These are phyloP conservation scores for Ogataea parapolymorpha DNA, from an alignment of 805 yeast species.

Conservation along the genomic window DNA sequence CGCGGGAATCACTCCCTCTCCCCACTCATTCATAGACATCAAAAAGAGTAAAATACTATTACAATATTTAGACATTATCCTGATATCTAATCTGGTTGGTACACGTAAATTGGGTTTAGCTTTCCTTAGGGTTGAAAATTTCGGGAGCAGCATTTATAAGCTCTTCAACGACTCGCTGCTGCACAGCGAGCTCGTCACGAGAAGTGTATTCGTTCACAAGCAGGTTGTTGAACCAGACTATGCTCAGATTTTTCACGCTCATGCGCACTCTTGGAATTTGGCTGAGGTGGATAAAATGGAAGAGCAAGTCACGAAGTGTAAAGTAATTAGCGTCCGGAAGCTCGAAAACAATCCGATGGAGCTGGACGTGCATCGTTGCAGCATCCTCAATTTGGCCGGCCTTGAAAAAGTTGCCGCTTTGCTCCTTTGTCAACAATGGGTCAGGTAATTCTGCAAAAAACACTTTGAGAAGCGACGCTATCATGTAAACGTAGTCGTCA, in stretches of 20 bases:
- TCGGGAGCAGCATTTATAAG: slow-evolving; percentile 79
- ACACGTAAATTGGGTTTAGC: slow-evolving; percentile 1
- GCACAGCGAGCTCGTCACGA: slow-evolving; percentile 41
- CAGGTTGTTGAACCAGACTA: slow-evolving; percentile 93
- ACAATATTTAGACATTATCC: background rate
- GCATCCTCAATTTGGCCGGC: slow-evolving; percentile 68
- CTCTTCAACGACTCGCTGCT: slow-evolving; percentile 74
- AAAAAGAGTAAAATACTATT: background rate
- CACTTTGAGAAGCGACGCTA: slow-evolving; percentile 82
- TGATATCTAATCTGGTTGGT: background rate
- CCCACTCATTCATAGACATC: slow-evolving; percentile 1
- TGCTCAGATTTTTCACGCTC: slow-evolving; percentile 77
- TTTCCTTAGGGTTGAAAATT: slow-evolving; percentile 45
- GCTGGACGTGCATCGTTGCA: slow-evolving; percentile 57
- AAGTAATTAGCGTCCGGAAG: slow-evolving; percentile 95
- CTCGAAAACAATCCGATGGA: slow-evolving; percentile 85
- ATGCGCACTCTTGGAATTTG: slow-evolving; percentile 65
- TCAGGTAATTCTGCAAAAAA: slow-evolving; percentile 86
- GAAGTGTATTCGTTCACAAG: slow-evolving; percentile 63
- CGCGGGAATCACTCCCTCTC: slow-evolving; percentile 1
- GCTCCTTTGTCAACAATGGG: slow-evolving; percentile 69
- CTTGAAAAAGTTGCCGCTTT: slow-evolving; percentile 58
- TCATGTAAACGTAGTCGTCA: slow-evolving; percentile 80
- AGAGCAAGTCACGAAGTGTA: slow-evolving; percentile 77
- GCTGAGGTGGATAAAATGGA: slow-evolving; percentile 55